Evolutionary conservation across 805 yeast species (phyloP).

Genomic region (Candida adriatica): DNA sequence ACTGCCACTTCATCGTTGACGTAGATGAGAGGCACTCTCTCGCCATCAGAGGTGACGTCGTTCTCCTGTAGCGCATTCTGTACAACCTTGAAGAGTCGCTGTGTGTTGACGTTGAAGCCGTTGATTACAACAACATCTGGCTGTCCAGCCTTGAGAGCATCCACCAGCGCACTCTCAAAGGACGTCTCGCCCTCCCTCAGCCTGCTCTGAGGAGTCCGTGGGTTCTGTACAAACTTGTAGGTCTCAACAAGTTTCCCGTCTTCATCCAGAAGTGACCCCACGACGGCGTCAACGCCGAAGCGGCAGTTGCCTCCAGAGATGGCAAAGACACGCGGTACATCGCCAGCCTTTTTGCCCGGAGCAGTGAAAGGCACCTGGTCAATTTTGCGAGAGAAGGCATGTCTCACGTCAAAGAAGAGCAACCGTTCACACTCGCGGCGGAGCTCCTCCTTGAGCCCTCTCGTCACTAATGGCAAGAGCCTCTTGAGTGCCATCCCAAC

Average conservation of each 20-base stretch:
- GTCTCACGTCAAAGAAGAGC: constrained; percentile 64
- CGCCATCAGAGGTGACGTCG: constrained; percentile 39
- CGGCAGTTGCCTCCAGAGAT: constrained; percentile 84
- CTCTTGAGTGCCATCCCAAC: constrained; percentile 62
- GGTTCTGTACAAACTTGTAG: constrained; percentile 70
- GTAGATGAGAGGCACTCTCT: constrained; percentile 56
- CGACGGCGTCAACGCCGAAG: constrained; percentile 72
- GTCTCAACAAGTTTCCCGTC: constrained; percentile 73
- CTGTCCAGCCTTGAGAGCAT: constrained; percentile 51
- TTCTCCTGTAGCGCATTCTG: constrained; percentile 40
- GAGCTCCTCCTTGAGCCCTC: constrained; percentile 77
- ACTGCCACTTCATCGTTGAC: constrained; percentile 93
- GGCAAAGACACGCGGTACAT: constrained; percentile 78
- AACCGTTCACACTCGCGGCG: constrained; percentile 68
- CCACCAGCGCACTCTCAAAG: constrained; percentile 58
- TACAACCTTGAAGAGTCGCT: constrained; percentile 51
- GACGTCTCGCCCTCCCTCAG: constrained; percentile 39
- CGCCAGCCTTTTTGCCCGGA: constrained; percentile 64
- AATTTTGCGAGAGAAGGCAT: constrained; percentile 57
- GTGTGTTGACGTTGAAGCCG: constrained; percentile 74
- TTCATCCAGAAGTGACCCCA: constrained; percentile 74
- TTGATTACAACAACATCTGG: constrained; percentile 92
- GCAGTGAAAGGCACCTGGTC: constrained; percentile 96
- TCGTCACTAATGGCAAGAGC: constrained; percentile 57
- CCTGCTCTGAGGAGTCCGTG: constrained; percentile 41